phyloP scores from a whole-genome alignment of 495 filamentous ascomycete genomes.

The Xylaria grammica region DNA sequence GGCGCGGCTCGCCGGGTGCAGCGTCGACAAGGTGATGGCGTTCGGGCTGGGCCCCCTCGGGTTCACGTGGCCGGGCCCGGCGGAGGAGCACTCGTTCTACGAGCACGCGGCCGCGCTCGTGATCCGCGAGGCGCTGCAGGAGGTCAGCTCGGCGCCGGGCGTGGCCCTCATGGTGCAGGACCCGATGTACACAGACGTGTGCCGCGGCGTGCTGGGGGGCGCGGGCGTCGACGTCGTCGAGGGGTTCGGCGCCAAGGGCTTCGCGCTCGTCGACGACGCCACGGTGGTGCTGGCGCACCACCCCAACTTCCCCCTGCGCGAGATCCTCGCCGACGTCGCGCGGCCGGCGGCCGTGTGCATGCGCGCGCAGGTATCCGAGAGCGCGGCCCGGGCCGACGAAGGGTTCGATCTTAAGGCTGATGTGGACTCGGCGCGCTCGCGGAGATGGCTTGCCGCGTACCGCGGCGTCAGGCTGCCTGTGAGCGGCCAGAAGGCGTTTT shows the following conservation, averaged over 20 bases:
- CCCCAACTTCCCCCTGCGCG: slow-evolving; percentile 40
- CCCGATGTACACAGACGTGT: slow-evolving; percentile 39
- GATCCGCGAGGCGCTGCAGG: slow-evolving; percentile 9
- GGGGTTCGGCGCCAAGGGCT: slow-evolving; percentile 45
- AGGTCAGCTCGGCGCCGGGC: slow-evolving; percentile 31
- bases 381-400: background rate
- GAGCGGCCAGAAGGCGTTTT: background rate
- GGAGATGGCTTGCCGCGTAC: slow-evolving; percentile 6
- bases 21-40: slow-evolving; percentile 9
- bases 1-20: background rate
- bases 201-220: slow-evolving; percentile 40
- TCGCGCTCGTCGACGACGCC: slow-evolving; percentile 45
- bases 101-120: slow-evolving; percentile 22
- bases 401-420: background rate
- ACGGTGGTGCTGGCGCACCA: slow-evolving; percentile 43
- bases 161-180: slow-evolving; percentile 38
- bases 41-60: slow-evolving; percentile 6
- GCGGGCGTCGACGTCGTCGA: slow-evolving; percentile 46
- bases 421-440: background rate
- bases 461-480: background rate
- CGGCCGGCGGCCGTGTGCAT: slow-evolving; percentile 32
- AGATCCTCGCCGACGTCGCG: slow-evolving; percentile 43
- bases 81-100: background rate
- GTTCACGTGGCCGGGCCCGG: background rate
- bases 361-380: background rate